phyloP scores from a whole-genome alignment of 257 asterid genomes.

The Nyctanthes arbortristis region DNA sequence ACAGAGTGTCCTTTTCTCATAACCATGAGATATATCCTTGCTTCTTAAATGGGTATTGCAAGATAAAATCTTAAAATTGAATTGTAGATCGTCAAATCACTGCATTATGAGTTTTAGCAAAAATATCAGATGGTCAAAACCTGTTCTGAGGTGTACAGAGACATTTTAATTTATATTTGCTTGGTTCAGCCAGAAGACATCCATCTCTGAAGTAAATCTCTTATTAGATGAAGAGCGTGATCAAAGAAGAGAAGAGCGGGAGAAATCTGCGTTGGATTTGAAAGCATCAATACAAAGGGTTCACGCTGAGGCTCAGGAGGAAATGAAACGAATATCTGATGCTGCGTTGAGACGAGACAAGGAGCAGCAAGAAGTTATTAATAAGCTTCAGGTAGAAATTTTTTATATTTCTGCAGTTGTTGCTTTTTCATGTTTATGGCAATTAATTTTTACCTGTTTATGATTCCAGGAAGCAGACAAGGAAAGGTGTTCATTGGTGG shows the following conservation, averaged over 20 bases:
- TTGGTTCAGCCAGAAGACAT: constrained; percentile 78
- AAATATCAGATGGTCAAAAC: not conserved
- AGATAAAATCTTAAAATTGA: not conserved
- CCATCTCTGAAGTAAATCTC: constrained; percentile 75
- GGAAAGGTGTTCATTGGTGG: constrained; percentile 77
- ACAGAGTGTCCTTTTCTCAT: not conserved
- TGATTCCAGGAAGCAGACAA: constrained; percentile 76
- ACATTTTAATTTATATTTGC: constrained; percentile 17
- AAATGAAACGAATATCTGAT: constrained; percentile 65
- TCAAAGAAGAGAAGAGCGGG: constrained; percentile 89
- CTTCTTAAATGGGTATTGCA: not conserved
- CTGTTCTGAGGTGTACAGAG: constrained; percentile 6
- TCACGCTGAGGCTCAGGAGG: constrained; percentile 87
- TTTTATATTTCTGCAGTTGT: constrained; percentile 19
- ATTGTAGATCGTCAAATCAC: not conserved
- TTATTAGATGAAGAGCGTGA: constrained; percentile 91
- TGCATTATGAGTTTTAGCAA: constrained; percentile 6
- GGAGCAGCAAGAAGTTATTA: constrained; percentile 88
- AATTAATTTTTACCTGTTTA: constrained; percentile 19
- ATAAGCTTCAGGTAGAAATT: constrained; percentile 74
- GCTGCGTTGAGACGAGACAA: constrained; percentile 74
- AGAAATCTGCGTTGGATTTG: constrained; percentile 70
- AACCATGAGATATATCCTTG: not conserved
- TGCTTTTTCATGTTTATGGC: constrained; percentile 14
- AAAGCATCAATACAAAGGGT: constrained; percentile 71